Evolutionary conservation across 2,329 filamentous ascomycete species (phyloP), one percentile per base, ranked within the genome.

Genomic region (Fusarium pseudograminearum): DNA sequence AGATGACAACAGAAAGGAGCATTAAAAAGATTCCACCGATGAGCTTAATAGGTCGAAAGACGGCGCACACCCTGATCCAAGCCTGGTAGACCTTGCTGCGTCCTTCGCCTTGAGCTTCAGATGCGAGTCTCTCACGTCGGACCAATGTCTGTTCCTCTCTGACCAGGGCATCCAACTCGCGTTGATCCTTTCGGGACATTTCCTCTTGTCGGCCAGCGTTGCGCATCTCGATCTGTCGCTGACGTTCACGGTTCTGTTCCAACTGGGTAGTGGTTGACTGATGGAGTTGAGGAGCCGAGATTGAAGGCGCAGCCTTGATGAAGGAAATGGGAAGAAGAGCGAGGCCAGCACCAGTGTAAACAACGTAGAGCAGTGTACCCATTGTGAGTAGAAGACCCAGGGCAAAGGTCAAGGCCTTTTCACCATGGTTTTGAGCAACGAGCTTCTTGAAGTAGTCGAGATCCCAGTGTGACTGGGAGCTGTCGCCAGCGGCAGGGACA

Each of bases 71-170:
- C 80, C 93, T 97, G 73, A 91, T 87, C 93, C 94, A 98, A 18
- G 84, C 82, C 71, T 85, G 89, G 74, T 95, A 89, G 59, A 97
- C 82, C 78, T 86, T 89, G 78, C 90, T 90, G 70, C 87, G 89
- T n/a, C 91, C 91, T 75, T 95, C 90, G 47, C 93, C 93, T 53
- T 87, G 88, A 11, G 91, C 90, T 77, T 97, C 95, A 4, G 93
- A 90, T 10, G 94, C 94, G 26, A 99, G 86, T 46, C 95, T 90
- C 78, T 97, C 92, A 5, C 95, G 92, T 16, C 96, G 91, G 50
- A 97, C 91, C 7, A 99, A 85, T 0, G 95, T 98, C 66, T 95
- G 91, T 78, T 99, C 96, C 79, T 98, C 94, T 55, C 96, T 90
- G 20, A 93, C 87, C 2, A 99, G 86, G 31, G 91, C 87, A 76